Percentiles rank a stretch among this genome's conserved stretches.
phyloP scores from a whole-genome alignment of 129 eudicot species.

The Saussurea involucrata region DNA sequence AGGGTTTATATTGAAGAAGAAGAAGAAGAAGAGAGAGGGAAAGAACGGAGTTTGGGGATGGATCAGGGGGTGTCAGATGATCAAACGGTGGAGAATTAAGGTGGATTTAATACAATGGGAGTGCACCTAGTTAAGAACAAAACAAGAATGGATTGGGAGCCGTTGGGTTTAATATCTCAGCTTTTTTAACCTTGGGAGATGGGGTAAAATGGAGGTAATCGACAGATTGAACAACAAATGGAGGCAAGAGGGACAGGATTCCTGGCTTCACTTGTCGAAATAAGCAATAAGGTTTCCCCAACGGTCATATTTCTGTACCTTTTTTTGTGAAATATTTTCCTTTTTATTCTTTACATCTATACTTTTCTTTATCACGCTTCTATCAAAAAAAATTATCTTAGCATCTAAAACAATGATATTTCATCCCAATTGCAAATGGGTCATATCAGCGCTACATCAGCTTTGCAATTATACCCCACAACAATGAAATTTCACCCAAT shows the following conservation, averaged over 20 bases:
- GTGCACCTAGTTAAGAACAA: slow-evolving; percentile 16
- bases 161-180: slow-evolving; percentile 12
- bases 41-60: slow-evolving; percentile 6
- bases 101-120: background rate
- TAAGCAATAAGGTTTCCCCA: slow-evolving; percentile 20
- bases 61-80: slow-evolving; percentile 30
- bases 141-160: slow-evolving; percentile 17
- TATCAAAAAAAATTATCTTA: slow-evolving; percentile 4
- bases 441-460: too few relatives aligned
- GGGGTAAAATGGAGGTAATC: slow-evolving; percentile 23
- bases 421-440: too few relatives aligned
- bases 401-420: too few relatives aligned
- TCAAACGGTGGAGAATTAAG: slow-evolving; percentile 26
- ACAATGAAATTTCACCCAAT: too few relatives aligned
- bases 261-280: slow-evolving; percentile 32
- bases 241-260: slow-evolving; percentile 26
- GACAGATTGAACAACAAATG: slow-evolving; percentile 8
- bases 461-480: too few relatives aligned
- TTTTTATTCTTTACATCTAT: slow-evolving; percentile 2
- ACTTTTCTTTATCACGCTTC: slow-evolving; percentile 24
- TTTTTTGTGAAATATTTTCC: background rate
- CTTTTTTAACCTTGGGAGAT: slow-evolving; percentile 16
- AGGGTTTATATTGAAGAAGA: slow-evolving; percentile 22
- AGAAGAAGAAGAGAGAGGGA: slow-evolving; percentile 7
- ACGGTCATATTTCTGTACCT: slow-evolving; percentile 36